Evolutionary conservation across 73 alveolate genomes (phyloP), one percentile per base, ranked within the genome.

Genomic region (Paramecium pentaurelia): DNA sequence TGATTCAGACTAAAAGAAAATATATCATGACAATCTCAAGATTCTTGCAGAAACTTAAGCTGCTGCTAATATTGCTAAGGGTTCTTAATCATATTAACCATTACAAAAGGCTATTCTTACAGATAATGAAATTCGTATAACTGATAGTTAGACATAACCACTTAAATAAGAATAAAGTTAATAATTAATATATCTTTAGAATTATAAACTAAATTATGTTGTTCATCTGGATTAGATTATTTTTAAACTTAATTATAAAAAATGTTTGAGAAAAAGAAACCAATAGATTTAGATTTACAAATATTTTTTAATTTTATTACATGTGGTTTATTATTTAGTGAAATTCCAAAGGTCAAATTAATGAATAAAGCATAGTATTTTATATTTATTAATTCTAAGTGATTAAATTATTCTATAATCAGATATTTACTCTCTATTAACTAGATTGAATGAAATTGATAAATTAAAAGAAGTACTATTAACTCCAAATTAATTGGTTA

Each of bases 281-380:
- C 84, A 0, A 64, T 64, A 14, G 12, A 28, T 32, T 27, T 64
- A 34, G 47, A 34, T 28, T 27, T 12, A 1, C 51, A 64, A 64
- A 64, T 64, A 11, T 64, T 64, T 27, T 8, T 64, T 10, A 64
- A 64, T 64, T 64, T 32, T 34, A 64, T 64, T 12, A 28, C 51
- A 3, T 64, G 84, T 18, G 28, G 28, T 3, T 2, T 25, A 8
- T 64, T 64, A 64, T 64, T 64, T 64, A 64, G 84, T 20, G 28
- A 64, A 22, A 7, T 64, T 6, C 84, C 84, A 64, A 64, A 34
- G 12, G 84, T 64, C 4, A 28, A 64, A 64, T 75, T 75, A 75
- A 38, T 75, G 34, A 42, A 75, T 75, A 75, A 75, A 75, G 88
- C 88, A 75, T 42, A 38, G 88, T 75, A 75, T 7, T 28, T 71